Evolutionary conservation across 2,329 filamentous ascomycete genomes (phyloP), one percentile per base, ranked within the genome.

Genomic region (Chrysoporthe deuterocubensis): DNA sequence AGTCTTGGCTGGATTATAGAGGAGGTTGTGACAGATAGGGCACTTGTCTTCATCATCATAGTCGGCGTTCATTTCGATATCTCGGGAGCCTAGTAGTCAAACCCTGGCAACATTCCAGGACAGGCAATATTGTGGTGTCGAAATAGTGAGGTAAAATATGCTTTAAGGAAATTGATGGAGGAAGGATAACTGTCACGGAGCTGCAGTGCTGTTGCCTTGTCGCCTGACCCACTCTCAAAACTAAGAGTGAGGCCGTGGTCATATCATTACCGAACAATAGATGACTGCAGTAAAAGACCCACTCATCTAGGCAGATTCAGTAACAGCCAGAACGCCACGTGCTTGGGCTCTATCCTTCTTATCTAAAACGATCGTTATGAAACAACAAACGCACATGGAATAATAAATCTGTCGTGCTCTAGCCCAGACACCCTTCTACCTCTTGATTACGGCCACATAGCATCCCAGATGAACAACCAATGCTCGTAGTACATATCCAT

Each of bases 391-490:
- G 46, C 46, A 26, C 26, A 26, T 26, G 26, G 37, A 7, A 40
- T 40, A 40, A 40, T 40, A 40, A 6, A 40, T 40, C 6, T 40
- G 37, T 40, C 9, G 37, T 40, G 37, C 37, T 9, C 5, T 9
- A 7, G 37, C 37, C 9, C 37, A 9, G 37, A 40, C 46, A 6
- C n/a, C 18, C 9, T 48, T 46, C 16, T n/a, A 37, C 14, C 34
- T 6, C 56, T 21, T n/a, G 21, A 64, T 73, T 64, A 80, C 11
- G 80, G 80, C 80, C 80, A 82, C 73, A 82, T 75, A 2, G 79
- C 78, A 67, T 82, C 81, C 72, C 76, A 82, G 76, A 84, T 81
- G 71, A 81, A 84, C 67, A 84, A 76, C 82, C 82, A 84, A 69
- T 82, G 81, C 14, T 80, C 77, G 77, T 79, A 84, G 73, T 83